phyloP scores from a whole-genome alignment of 108 stramenopile species.

The Nitzschia palea region DNA sequence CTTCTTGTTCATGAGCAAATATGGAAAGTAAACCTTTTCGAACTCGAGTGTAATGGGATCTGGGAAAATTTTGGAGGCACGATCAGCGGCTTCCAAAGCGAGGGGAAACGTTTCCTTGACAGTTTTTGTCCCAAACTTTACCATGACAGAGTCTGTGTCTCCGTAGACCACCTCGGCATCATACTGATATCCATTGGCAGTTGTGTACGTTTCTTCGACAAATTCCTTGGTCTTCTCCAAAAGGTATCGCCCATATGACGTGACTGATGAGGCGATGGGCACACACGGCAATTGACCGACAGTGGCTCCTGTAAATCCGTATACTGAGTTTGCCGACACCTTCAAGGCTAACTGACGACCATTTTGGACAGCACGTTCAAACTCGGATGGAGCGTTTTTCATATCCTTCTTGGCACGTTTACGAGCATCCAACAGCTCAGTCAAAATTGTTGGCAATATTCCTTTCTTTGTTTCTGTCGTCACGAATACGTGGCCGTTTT shows the following conservation, averaged over 20 bases:
- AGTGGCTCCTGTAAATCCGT: slow-evolving; percentile 99
- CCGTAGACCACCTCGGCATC: slow-evolving; percentile 98
- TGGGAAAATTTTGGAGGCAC: slow-evolving; percentile 93
- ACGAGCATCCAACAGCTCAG: slow-evolving; percentile 76
- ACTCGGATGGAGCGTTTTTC: slow-evolving; percentile 96
- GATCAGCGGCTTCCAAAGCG: slow-evolving; percentile 93
- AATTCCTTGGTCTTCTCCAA: slow-evolving; percentile 91
- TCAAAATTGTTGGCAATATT: slow-evolving; percentile 95
- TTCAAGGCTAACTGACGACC: slow-evolving; percentile 99
- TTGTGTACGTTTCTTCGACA: slow-evolving; percentile 94
- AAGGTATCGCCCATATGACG: slow-evolving; percentile 93
- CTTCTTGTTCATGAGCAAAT: slow-evolving; percentile 99
- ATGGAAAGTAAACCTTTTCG: slow-evolving; percentile 99
- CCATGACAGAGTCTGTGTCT: slow-evolving; percentile 99
- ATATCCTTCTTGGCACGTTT: slow-evolving; percentile 99
- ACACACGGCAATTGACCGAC: slow-evolving; percentile 98
- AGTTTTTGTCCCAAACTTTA: slow-evolving; percentile 94
- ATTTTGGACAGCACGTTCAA: slow-evolving; percentile 99
- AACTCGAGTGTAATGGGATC: slow-evolving; percentile 91
- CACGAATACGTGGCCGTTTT: slow-evolving; percentile 93
- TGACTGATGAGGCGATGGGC: slow-evolving; percentile 96
- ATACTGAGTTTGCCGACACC: slow-evolving; percentile 98
- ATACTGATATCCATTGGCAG: slow-evolving; percentile 91
- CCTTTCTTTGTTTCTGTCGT: slow-evolving; percentile 91
- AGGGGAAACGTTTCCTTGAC: slow-evolving; percentile 94